Percentiles rank a stretch among this genome's conserved stretches.
phyloP scores from a whole-genome alignment of 805 yeast genomes.

The Monosporozyma servazzii region DNA sequence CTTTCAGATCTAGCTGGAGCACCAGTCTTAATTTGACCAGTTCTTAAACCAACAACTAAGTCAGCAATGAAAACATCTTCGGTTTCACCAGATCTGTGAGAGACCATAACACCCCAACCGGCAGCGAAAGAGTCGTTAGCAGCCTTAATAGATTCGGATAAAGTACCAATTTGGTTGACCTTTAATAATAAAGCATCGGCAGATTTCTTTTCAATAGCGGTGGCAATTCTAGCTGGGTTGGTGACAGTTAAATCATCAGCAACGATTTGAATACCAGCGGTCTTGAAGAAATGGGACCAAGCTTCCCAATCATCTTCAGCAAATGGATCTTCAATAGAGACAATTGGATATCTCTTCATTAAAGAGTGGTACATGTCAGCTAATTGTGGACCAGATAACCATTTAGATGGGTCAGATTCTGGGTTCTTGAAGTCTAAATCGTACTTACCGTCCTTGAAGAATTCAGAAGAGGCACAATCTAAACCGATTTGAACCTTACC shows the following conservation, averaged over 20 bases:
- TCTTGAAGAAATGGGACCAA: constrained; percentile 81
- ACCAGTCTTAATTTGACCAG: constrained; percentile 99
- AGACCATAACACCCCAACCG: constrained; percentile 99
- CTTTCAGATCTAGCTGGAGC: constrained; percentile 99
- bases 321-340: constrained; percentile 97
- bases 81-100: constrained; percentile 99
- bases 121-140: constrained; percentile 92
- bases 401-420: constrained; percentile 77
- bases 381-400: constrained; percentile 83
- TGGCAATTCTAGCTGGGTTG: constrained; percentile 88
- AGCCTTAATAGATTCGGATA: constrained; percentile 93
- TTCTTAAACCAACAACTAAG: constrained; percentile 92
- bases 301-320: constrained; percentile 99
- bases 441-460: constrained; percentile 93
- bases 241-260: constrained; percentile 99
- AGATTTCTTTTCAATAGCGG: constrained; percentile 93
- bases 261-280: constrained; percentile 78
- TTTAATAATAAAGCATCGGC: constrained; percentile 91
- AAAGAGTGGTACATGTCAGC: constrained; percentile 75
- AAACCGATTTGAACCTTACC: constrained; percentile 88
- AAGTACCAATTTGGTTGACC: constrained; percentile 98
- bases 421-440: constrained; percentile 99
- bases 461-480: constrained; percentile 96
- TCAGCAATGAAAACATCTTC: constrained; percentile 98
- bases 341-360: constrained; percentile 89